Conservation (phyloP, 768 basidiomycete genomes). For the Kwoniella dendrophila region DNA sequence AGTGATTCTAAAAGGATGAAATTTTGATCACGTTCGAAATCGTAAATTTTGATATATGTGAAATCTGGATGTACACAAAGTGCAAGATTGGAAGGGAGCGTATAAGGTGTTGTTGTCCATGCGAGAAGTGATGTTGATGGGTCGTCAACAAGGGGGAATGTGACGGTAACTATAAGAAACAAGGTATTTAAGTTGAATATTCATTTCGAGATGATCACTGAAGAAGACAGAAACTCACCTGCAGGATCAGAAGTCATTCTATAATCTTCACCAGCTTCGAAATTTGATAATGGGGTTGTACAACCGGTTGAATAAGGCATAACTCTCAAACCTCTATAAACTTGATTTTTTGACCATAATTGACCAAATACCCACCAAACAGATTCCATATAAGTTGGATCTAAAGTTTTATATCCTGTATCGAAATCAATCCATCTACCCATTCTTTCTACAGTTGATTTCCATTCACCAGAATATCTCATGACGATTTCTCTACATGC, state of each 20-base stretch:
- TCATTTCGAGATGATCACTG: background rate
- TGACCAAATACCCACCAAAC: constrained; percentile 99
- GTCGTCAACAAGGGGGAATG: constrained; percentile 92
- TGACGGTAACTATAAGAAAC: constrained; percentile 78
- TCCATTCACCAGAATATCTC: constrained; percentile 94
- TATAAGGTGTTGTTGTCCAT: constrained; percentile 99
- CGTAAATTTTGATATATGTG: constrained; percentile 95
- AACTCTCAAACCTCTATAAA: constrained; percentile 89
- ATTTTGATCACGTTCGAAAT: constrained; percentile 78
- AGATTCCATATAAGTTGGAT: constrained; percentile 90
- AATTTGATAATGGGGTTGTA: constrained; percentile 94
- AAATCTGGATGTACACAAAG: constrained; percentile 96
- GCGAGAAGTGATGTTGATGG: constrained; percentile 85
- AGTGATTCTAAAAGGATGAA: constrained; percentile 90
- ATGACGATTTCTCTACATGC: constrained; percentile 97
- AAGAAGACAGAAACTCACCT: constrained; percentile 60
- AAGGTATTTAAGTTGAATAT: too few relatives aligned
- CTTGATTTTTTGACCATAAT: constrained; percentile 86
- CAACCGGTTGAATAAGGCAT: constrained; percentile 98
- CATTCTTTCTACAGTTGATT: constrained; percentile 91
- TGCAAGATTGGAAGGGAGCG: constrained; percentile 89
- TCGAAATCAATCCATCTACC: constrained; percentile 99
- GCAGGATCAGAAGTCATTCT: constrained; percentile 92
- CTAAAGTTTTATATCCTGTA: constrained; percentile 97
- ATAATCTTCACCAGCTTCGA: constrained; percentile 91